Percentiles rank a stretch among this genome's conserved stretches.
These are phyloP conservation scores for Penicillium sp. DNA, from an alignment of 2,329 filamentous ascomycete genomes.

Conservation along the genomic window DNA sequence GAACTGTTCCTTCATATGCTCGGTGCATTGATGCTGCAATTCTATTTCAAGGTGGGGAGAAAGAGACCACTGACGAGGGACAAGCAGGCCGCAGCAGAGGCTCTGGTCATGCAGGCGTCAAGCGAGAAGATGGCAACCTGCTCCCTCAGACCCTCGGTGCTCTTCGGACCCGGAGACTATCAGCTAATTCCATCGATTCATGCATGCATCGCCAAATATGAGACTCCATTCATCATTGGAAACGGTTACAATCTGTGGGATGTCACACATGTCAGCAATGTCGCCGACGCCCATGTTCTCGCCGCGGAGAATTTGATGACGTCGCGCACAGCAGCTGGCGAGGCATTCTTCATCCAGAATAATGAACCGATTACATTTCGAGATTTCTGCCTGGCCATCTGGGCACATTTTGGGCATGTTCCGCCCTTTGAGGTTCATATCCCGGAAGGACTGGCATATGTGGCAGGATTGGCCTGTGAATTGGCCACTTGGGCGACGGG, in stretches of 20 bases:
- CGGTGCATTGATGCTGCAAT: not conserved
- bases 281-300: conserved; percentile 49
- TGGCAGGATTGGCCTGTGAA: conserved; percentile 51
- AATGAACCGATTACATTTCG: conserved; percentile 49
- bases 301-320: conserved; percentile 46
- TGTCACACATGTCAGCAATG: conserved; percentile 46
- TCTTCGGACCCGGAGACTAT: conserved; percentile 47
- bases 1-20: not conserved
- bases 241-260: conserved; percentile 48
- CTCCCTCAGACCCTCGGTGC: conserved; percentile 46
- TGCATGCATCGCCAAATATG: conserved; percentile 45
- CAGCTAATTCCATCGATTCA: conserved; percentile 47
- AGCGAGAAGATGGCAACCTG: conserved; percentile 39
- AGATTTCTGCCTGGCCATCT: conserved; percentile 47
- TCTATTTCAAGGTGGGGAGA: not conserved
- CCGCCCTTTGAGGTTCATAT: conserved; percentile 53
- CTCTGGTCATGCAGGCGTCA: conserved; percentile 42
- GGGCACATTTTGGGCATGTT: conserved; percentile 51
- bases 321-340: conserved; percentile 43
- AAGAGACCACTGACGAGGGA: conserved; percentile 11
- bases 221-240: conserved; percentile 47
- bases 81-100: conserved; percentile 44
- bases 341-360: conserved; percentile 51
- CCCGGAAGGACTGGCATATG: conserved; percentile 51
- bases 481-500: conserved; percentile 51